phyloP scores from a whole-genome alignment of 2,329 filamentous ascomycete genomes.

The Claviceps purpurea region DNA sequence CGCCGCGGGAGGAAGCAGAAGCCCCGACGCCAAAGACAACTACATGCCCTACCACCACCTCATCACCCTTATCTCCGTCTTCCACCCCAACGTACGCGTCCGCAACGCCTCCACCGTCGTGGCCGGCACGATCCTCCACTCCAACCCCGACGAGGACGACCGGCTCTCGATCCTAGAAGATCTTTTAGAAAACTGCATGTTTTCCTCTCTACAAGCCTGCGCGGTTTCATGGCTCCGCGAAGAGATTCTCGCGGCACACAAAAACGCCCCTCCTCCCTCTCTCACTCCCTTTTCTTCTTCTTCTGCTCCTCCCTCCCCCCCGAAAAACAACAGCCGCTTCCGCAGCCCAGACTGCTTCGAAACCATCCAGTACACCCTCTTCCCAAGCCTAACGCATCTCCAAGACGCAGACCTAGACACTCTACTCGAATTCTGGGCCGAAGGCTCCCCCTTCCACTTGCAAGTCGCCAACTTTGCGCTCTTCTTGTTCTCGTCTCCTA shows the following conservation, averaged over 20 bases:
- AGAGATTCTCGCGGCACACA: conserved; percentile 38
- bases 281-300: too few species aligned
- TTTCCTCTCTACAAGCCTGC: conserved; percentile 46
- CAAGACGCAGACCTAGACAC: conserved; percentile 26
- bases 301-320: too few species aligned
- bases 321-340: conserved; percentile 26
- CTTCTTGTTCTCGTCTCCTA: conserved; percentile 35
- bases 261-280: conserved; percentile 9
- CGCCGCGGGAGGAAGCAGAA: conserved; percentile 10
- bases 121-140: conserved; percentile 41
- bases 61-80: conserved; percentile 42
- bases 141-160: conserved; percentile 44
- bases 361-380: conserved; percentile 46
- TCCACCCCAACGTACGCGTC: conserved; percentile 39
- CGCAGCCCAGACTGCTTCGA: conserved; percentile 41
- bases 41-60: conserved; percentile 50
- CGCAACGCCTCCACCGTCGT: conserved; percentile 41
- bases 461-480: conserved; percentile 49
- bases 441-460: conserved; percentile 41
- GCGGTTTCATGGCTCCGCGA: conserved; percentile 52
- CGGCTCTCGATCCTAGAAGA: conserved; percentile 50
- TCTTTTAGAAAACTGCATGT: conserved; percentile 51
- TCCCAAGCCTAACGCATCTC: conserved; percentile 40
- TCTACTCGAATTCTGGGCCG: conserved; percentile 37
- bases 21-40: conserved; percentile 20